Evolutionary conservation across 768 basidiomycete species (phyloP).

Genomic region (Calocera viscosa): DNA sequence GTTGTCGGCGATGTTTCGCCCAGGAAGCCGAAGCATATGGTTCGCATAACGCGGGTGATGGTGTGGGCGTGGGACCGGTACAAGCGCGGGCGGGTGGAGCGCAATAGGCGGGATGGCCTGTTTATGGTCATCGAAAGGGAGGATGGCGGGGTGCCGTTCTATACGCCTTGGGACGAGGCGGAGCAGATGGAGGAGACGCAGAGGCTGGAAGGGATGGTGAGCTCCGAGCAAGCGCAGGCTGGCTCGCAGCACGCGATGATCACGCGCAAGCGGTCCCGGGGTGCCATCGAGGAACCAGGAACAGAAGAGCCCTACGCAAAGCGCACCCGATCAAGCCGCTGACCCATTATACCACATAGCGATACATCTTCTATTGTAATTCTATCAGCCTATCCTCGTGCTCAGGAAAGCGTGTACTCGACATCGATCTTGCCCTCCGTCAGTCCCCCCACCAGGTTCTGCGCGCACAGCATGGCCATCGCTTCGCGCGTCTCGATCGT

Average conservation of each 20-base stretch:
- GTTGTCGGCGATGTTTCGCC: neutral
- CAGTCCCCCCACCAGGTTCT: conserved; percentile 53
- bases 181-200: neutral
- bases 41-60: neutral
- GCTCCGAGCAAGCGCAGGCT: neutral
- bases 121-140: neutral
- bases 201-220: too few species aligned
- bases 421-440: conserved; percentile 6
- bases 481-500: conserved; percentile 69
- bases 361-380: neutral
- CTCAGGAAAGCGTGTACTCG: neutral
- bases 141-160: neutral
- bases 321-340: too few species aligned
- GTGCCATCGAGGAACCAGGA: neutral
- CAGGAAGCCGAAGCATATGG: neutral
- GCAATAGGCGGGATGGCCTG: neutral
- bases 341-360: too few species aligned
- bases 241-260: too few species aligned
- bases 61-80: neutral
- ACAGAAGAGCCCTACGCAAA: too few species aligned
- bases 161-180: neutral
- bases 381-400: neutral
- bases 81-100: neutral
- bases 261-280: too few species aligned
- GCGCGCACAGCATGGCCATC: conserved; percentile 67